Evolutionary conservation across 257 asterid species (phyloP).

Genomic region (Cinchona pubescens): DNA sequence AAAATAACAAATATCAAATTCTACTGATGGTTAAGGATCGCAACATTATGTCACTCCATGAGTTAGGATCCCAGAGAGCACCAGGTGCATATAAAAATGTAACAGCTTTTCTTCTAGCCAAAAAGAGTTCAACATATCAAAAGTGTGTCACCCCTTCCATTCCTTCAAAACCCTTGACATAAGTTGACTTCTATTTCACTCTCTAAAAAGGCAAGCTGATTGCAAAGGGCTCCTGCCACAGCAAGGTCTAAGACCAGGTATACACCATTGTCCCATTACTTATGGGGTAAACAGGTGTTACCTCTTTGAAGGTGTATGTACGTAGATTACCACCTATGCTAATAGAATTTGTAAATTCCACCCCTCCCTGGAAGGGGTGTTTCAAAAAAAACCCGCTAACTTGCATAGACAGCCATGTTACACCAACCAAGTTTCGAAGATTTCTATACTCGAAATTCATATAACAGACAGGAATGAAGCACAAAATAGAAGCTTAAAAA

Average conservation of each 20-base stretch:
- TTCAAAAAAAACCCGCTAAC: not conserved
- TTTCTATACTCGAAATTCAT: not conserved
- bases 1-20: not conserved
- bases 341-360: too few relatives aligned
- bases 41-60: not conserved
- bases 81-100: not conserved
- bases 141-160: not conserved
- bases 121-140: not conserved
- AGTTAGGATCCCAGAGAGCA: not conserved
- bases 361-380: not conserved
- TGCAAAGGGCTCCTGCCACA: not conserved
- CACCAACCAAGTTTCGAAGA: not conserved
- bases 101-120: not conserved
- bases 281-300: not conserved
- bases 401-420: not conserved
- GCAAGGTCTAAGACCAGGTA: not conserved
- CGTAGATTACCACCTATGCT: too few relatives aligned
- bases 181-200: not conserved
- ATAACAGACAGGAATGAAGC: slow-evolving; percentile 4
- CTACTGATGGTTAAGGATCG: not conserved
- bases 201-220: slow-evolving; percentile 1
- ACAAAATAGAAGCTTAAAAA: not conserved
- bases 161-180: not conserved
- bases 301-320: not conserved
- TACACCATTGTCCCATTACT: not conserved